phyloP scores from a whole-genome alignment of 208 protist species.

The Wallacemonas sp. region DNA sequence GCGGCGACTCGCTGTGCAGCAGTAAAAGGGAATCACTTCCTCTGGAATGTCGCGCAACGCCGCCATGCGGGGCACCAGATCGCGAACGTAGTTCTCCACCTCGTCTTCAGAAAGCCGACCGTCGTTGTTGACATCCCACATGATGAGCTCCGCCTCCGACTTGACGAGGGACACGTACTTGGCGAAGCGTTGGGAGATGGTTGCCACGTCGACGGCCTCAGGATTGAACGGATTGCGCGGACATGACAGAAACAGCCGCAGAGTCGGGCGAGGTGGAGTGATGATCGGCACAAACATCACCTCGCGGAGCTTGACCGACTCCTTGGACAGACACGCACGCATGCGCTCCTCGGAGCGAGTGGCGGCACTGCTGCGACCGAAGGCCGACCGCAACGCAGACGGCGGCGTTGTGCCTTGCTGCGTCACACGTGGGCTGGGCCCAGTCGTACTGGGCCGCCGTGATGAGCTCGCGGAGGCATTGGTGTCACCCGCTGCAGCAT shows the following conservation, averaged over 20 bases:
- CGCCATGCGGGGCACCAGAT: slow-evolving; percentile 70
- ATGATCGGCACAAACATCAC: slow-evolving; percentile 46
- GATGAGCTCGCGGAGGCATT: slow-evolving; percentile 5
- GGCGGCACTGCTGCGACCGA: neutral
- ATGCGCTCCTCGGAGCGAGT: slow-evolving; percentile 8
- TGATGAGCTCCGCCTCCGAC: slow-evolving; percentile 78
- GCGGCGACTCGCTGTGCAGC: slow-evolving; percentile 85
- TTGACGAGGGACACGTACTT: slow-evolving; percentile 86
- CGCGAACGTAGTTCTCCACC: slow-evolving; percentile 83
- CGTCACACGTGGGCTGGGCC: slow-evolving; percentile 4
- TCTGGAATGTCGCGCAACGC: slow-evolving; percentile 57
- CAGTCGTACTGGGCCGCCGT: neutral
- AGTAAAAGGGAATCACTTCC: slow-evolving; percentile 85
- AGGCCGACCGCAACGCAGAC: neutral
- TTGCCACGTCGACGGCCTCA: slow-evolving; percentile 47
- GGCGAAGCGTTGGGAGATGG: slow-evolving; percentile 71
- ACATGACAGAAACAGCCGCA: slow-evolving; percentile 70
- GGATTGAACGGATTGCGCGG: slow-evolving; percentile 36
- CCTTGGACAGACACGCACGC: neutral
- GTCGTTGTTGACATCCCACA: slow-evolving; percentile 87
- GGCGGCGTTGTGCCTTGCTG: neutral
- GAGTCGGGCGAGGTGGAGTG: slow-evolving; percentile 41
- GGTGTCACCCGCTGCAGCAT: neutral
- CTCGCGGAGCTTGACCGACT: slow-evolving; percentile 28
- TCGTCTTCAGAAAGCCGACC: slow-evolving; percentile 85